Evolutionary conservation across 2,329 filamentous ascomycete genomes (phyloP), one percentile per base, ranked within the genome.

Genomic region (Cladosporium colombiae): DNA sequence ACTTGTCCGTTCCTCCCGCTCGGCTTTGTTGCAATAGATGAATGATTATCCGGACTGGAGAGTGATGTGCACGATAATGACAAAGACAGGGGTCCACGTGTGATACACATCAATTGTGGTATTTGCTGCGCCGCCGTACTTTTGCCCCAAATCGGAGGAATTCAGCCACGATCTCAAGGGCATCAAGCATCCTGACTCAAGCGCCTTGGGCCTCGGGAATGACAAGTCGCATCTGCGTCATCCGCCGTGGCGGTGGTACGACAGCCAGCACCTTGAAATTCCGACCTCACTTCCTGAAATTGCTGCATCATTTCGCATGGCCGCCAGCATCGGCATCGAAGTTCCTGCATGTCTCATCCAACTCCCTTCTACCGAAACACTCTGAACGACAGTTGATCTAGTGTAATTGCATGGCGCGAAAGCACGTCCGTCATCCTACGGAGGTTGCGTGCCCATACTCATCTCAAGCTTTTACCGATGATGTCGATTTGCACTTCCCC

Each of bases 161-260:
- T 8, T 46, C 7, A 21, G 40, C 40, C 40, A 31, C 18, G 27
- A 55, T 55, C 27, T 33, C 16, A 55, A 33, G 18, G 16, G 25
- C 31, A 31, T n/a, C 8, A 55, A 21, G 29, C 27, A 11, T 21
- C 18, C 52, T 55, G 52, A 55, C 52, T 55, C 52, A 55, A 21
- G 52, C 29, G 35, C 52, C 10, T 33, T 55, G 4, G 16, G 16
- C 52, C 27, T 29, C 52, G 49, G 49, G 31, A 55, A 53, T 1
- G 27, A 55, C 52, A 33, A 55, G 52, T 33, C 18, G 52, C 52
- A 33, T 55, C 27, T 55, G 52, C 29, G 52, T 33, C 52, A 55
- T 55, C 29, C 27, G n/a, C 50, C 27, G 27, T 29, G 27, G 25
- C 16, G 3, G 27, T 29, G 16, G 5, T 18, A 44, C 37, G 37